Base-by-base conservation (phyloP, 352 stramenopile genomes). In the Globisporangium camurandrum region DNA sequence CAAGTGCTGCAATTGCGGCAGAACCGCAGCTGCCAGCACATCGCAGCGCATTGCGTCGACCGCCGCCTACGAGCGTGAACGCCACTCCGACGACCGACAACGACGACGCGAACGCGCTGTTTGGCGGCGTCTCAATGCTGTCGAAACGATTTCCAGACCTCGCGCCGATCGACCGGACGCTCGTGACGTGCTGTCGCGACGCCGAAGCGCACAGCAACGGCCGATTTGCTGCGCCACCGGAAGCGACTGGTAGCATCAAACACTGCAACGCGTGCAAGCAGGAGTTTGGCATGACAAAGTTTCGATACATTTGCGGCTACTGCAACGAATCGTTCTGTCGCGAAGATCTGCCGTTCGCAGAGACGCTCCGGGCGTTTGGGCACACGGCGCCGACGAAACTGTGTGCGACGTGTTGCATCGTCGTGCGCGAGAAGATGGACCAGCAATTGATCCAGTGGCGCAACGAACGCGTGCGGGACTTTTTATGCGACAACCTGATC, bases 201-300 rank as follows among this genome's bases (percentile, higher is more conserved):
- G 67, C 66, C 7, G 63, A 66, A 1, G 66, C 64, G 19, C 66
- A 70, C 54, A 47, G 88, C 36, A n/a, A n/a, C n/a, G n/a, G n/a
- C n/a, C n/a, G n/a, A n/a, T n/a, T n/a, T n/a, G n/a, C n/a, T n/a
- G 69, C 65, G 12, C 77, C 79, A 20, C 80, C 80, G n/a, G 82
- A 91, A 42, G 57, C 75, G 22, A 81, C 57, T 0, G 69, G 70
- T 28, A 69, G 63, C 1, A n/a, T n/a, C n/a, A 87, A 86, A 33
- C 49, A 68, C 9, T 93, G 82, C 62, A 89, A 86, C 38, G 56
- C 63, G 33, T 94, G 83, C 64, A 55, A 66, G 1, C 51, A 79
- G 0, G 69, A 86, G 45, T 94, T 94, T 51, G 79, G 80, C 10
- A 67, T 94, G 54, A 88, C 75, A 5, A 89, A 88, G 58, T 94